Percentiles rank a stretch among this genome's conserved stretches.
These are phyloP conservation scores for Friedmanniomyces simplex DNA, from an alignment of 495 filamentous ascomycete species.

Conservation along the genomic window DNA sequence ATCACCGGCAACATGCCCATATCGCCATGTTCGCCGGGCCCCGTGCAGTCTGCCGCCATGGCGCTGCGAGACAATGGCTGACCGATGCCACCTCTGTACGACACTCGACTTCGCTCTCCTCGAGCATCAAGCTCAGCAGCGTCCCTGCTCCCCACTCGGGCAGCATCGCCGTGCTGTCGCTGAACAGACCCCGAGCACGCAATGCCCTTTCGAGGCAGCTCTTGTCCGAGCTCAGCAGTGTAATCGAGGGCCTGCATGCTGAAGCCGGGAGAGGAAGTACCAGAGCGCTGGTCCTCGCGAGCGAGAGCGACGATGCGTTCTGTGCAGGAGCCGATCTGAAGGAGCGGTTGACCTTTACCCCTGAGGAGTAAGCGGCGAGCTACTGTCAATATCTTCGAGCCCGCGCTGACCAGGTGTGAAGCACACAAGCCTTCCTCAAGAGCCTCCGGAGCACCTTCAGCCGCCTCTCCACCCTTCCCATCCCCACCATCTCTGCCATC, in stretches of 20 bases:
- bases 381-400: not conserved
- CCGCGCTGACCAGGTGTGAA: conserved; percentile 26
- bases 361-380: conserved; percentile 46
- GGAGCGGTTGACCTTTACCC: conserved; percentile 64
- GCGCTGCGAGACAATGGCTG: not conserved
- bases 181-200: conserved; percentile 72
- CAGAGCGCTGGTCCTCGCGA: conserved; percentile 67
- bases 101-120: conserved; percentile 6
- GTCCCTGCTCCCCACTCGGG: conserved; percentile 72
- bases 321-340: conserved; percentile 94
- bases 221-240: conserved; percentile 54
- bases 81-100: not conserved
- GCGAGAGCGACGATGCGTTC: conserved; percentile 68
- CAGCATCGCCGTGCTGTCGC: conserved; percentile 74
- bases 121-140: conserved; percentile 51
- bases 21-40: not conserved
- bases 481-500: conserved; percentile 83
- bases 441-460: conserved; percentile 63
- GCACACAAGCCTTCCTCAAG: conserved; percentile 64
- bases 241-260: conserved; percentile 54
- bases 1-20: not conserved
- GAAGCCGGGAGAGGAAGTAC: conserved; percentile 59
- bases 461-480: conserved; percentile 55
- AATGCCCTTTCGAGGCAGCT: conserved; percentile 82
- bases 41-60: conserved; percentile 1